Conservation (phyloP, 768 basidiomycete species). For the Tricholoma sp. region DNA sequence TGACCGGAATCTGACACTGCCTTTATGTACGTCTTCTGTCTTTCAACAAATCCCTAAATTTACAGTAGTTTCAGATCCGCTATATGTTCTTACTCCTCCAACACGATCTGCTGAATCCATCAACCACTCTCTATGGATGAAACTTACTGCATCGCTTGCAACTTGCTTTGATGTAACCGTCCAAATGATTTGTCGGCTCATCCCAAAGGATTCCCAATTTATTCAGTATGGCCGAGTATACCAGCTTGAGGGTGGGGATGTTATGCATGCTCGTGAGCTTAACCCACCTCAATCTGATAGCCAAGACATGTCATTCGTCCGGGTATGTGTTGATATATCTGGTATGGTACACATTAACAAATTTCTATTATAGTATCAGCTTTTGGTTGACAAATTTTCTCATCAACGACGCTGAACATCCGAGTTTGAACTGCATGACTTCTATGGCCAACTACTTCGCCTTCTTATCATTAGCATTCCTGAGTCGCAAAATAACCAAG, state of each 20-base stretch:
- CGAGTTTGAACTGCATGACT: conserved; percentile 14
- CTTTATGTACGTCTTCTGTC: conserved; percentile 8
- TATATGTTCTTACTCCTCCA: background rate
- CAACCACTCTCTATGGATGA: background rate
- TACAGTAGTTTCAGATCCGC: background rate
- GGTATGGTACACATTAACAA: background rate
- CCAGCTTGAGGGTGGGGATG: conserved; percentile 23
- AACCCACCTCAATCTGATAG: conserved; percentile 12
- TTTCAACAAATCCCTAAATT: background rate
- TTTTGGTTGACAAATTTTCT: conserved; percentile 23
- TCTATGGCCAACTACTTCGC: conserved; percentile 28
- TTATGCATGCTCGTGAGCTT: conserved; percentile 14
- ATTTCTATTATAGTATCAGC: conserved; percentile 23
- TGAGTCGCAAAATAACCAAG: conserved; percentile 6
- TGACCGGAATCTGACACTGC: background rate
- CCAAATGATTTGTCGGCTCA: background rate
- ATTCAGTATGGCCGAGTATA: conserved; percentile 22
- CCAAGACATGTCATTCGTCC: conserved; percentile 27
- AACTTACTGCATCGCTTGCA: background rate
- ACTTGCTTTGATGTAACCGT: background rate
- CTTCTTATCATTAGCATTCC: conserved; percentile 22
- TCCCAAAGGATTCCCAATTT: conserved; percentile 4
- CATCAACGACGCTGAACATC: conserved; percentile 2
- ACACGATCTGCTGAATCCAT: background rate
- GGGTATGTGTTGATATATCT: conserved; percentile 19